Evolutionary conservation across 2,329 filamentous ascomycete species (phyloP), one percentile per base, ranked within the genome.

Genomic region (Fusarium heterosporum): DNA sequence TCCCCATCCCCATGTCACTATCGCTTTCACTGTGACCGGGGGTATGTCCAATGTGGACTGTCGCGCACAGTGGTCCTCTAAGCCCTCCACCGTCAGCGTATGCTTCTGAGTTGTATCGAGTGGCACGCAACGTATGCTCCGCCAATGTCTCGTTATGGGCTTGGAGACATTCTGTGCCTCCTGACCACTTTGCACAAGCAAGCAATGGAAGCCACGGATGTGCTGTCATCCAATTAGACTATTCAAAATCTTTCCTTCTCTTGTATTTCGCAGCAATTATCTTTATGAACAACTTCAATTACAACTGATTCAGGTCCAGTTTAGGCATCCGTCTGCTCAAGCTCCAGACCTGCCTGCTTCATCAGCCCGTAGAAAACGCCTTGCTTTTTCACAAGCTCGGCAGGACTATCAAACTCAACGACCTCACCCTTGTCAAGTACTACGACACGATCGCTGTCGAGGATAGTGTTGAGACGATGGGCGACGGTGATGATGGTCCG

Each of bases 401-500:
- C 83, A 3, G 96, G 96, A 8, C 90, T 93, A 78, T 97, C 96
- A 78, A 97, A 99, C 78, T 99, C 96, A 48, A 90, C 91, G 40
- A 99, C 94, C 73, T 89, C 87, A 41, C 96, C 96, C 78, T 91
- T 91, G 76, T 98, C 93, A 8, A 99, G 87, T 48, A 99, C 96
- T 34, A 99, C 90, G 64, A 99, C 96, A 49, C 94, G 89, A 80
- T 99, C 95, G 63, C 85, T 88, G 77, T 91, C 89, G 29, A 99
- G 85, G 73, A 99, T 98, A 12, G 96, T 99, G 81, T 98, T 98
- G 82, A 99, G 97, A 55, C 96, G 90, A 82, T 99, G 96, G 26
- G 96, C 96, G 74, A 99, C 97, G 1, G 96, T 99, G 78, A 99
- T 97, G 78, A 99, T 98, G 36, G 96, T 99, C 53, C 93, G 89